phyloP scores from a whole-genome alignment of 2,329 filamentous ascomycete genomes.

The Xylariaceae sp. region DNA sequence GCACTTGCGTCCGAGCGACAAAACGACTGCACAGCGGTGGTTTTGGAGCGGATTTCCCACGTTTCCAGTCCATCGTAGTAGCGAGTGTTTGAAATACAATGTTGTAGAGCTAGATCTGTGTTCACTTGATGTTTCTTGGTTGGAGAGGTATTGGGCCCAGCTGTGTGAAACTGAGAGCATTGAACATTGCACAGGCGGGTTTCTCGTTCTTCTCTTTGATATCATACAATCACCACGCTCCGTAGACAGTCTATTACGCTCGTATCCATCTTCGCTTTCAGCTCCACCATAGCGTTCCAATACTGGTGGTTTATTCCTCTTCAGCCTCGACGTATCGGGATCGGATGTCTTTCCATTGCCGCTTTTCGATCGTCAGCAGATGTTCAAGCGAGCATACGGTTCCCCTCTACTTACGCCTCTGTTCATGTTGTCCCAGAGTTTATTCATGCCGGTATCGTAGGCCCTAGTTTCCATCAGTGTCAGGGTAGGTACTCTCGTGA shows the following conservation, averaged over 20 bases:
- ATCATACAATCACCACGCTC: conserved; percentile 10
- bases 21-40: no score
- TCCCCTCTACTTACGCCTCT: conserved; percentile 66
- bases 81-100: no score
- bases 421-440: conserved; percentile 88
- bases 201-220: conserved; percentile 9
- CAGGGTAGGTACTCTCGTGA: neutral
- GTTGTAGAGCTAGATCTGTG: no score
- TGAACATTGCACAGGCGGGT: conserved; percentile 6
- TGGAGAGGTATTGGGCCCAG: no score
- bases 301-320: conserved; percentile 9
- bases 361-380: conserved; percentile 55
- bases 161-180: neutral
- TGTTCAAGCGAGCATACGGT: conserved; percentile 4
- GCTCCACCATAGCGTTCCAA: conserved; percentile 3
- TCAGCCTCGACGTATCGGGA: conserved; percentile 72
- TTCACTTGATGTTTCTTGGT: no score
- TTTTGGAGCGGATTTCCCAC: no score
- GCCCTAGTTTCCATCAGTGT: conserved; percentile 52
- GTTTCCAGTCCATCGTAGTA: no score
- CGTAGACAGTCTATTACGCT: no score
- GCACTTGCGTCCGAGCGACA: no score
- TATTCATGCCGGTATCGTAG: conserved; percentile 79
- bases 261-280: neutral
- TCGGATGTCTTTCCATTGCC: conserved; percentile 99